These are phyloP conservation scores for Dentipellis fragilis DNA, from an alignment of 768 basidiomycete genomes.

Conservation along the genomic window DNA sequence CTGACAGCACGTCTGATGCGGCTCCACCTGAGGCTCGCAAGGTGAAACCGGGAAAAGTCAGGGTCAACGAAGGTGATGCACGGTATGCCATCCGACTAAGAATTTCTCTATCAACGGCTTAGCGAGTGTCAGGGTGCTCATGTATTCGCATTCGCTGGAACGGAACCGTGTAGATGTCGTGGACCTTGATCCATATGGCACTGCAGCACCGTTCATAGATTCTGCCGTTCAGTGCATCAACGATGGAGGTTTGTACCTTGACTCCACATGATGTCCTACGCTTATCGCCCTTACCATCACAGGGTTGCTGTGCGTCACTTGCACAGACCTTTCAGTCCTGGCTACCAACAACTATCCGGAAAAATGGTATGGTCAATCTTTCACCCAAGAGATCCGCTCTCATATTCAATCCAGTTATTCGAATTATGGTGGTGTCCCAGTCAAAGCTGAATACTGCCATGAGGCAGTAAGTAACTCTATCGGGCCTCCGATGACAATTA, in stretches of 20 bases:
- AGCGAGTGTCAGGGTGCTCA: conserved; percentile 48
- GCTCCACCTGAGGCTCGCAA: neutral
- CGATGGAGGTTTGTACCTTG: conserved; percentile 59
- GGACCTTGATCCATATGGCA: conserved; percentile 98
- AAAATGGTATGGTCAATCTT: conserved; percentile 59
- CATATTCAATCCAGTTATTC: conserved; percentile 50
- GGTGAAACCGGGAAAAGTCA: conserved; percentile 41
- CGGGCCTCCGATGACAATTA: neutral
- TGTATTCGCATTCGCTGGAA: conserved; percentile 81
- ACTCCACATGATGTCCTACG: neutral
- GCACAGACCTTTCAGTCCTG: conserved; percentile 90
- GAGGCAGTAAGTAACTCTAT: conserved; percentile 56
- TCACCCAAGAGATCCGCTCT: neutral
- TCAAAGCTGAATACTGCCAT: conserved; percentile 91
- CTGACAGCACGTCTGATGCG: conserved; percentile 4
- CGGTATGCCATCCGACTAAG: conserved; percentile 42
- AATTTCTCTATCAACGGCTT: neutral
- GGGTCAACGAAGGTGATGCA: conserved; percentile 89
- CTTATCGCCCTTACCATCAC: neutral
- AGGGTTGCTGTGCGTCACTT: conserved; percentile 92
- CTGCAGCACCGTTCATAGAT: conserved; percentile 94
- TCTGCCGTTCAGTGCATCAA: conserved; percentile 82
- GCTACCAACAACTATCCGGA: conserved; percentile 93
- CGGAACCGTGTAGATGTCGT: conserved; percentile 78
- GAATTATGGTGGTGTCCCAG: conserved; percentile 87